phyloP scores from a whole-genome alignment of 192 early-diverging fungal species.

The Backusella australiensis region DNA sequence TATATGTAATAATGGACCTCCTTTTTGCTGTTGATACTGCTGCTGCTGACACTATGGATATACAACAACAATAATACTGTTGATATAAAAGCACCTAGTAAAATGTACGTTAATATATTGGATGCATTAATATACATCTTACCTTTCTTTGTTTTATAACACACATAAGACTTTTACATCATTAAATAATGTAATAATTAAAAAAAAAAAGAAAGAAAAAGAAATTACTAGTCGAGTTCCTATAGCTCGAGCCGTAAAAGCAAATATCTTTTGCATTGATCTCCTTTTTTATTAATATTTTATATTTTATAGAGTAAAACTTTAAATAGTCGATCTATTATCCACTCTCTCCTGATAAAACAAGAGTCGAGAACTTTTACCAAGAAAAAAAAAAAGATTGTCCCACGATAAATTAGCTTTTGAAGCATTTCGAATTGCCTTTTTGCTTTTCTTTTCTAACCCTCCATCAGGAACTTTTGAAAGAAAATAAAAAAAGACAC shows the following conservation, averaged over 20 bases:
- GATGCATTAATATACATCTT: too few relatives aligned
- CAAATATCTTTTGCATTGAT: background rate
- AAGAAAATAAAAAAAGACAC: background rate
- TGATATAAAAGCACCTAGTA: too few relatives aligned
- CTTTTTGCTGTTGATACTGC: background rate
- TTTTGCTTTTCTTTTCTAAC: background rate
- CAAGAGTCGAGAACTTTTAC: background rate
- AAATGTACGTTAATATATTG: too few relatives aligned
- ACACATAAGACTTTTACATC: too few relatives aligned
- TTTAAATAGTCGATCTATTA: background rate
- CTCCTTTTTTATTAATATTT: background rate
- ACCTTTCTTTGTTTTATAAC: too few relatives aligned
- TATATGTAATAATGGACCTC: background rate
- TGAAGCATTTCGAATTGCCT: slow-evolving; percentile 1
- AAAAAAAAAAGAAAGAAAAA: background rate
- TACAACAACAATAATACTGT: background rate
- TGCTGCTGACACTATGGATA: background rate
- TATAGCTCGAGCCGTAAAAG: background rate
- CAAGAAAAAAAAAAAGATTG: background rate
- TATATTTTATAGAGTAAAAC: background rate
- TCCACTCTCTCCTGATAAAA: background rate
- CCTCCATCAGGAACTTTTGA: background rate
- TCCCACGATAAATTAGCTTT: background rate
- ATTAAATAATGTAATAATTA: background rate
- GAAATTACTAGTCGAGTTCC: background rate